Conservation (phyloP, 1,139 yeast species). For the Scheffersomyces cryptocercus region DNA sequence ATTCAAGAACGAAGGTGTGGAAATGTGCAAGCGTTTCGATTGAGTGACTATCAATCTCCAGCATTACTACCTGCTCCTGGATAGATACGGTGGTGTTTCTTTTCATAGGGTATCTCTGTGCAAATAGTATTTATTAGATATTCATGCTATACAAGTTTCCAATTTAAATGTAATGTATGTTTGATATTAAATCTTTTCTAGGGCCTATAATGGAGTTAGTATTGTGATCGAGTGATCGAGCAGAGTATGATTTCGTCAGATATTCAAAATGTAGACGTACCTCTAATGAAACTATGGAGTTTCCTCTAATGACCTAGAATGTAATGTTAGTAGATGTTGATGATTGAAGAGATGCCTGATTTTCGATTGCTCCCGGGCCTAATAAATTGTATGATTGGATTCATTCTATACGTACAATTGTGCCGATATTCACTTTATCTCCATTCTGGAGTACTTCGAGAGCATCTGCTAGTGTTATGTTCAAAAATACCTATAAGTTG, state of each 20-base stretch:
- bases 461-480: slow-evolving; percentile 73
- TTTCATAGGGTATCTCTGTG: no score
- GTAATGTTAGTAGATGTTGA: slow-evolving; percentile 23
- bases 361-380: no score
- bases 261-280: slow-evolving; percentile 29
- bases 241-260: background rate
- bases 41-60: background rate
- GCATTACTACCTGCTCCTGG: no score
- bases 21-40: slow-evolving; percentile 53
- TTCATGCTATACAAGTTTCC: no score
- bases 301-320: slow-evolving; percentile 54
- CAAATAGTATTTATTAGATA: no score
- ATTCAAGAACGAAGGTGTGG: slow-evolving; percentile 62
- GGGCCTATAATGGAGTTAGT: slow-evolving; percentile 18
- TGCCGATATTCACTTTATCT: slow-evolving; percentile 56
- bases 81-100: no score
- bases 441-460: slow-evolving; percentile 58
- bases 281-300: slow-evolving; percentile 60
- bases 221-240: background rate
- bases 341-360: background rate
- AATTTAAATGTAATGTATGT: background rate
- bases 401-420: slow-evolving; percentile 38
- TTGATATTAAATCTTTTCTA: slow-evolving; percentile 20
- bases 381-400: no score
- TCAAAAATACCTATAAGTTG: slow-evolving; percentile 53